Evolutionary conservation across 2,329 filamentous ascomycete genomes (phyloP).

Genomic region (Fusarium luffae): DNA sequence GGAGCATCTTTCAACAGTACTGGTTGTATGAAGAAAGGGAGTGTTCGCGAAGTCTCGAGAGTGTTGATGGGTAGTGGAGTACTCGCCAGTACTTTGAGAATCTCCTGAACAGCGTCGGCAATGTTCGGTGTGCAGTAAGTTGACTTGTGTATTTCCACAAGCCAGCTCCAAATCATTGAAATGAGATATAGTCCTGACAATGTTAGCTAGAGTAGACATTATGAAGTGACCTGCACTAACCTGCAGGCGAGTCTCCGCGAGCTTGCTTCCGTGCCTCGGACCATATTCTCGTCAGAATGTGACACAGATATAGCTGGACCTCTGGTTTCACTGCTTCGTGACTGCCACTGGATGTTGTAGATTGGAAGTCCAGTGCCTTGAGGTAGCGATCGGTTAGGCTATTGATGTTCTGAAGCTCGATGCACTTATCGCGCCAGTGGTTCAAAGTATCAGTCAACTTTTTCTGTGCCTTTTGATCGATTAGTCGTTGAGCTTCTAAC

Average conservation of each 20-base stretch:
- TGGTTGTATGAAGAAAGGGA: constrained; percentile 17
- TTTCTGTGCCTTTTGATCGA: constrained; percentile 48
- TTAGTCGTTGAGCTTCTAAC: constrained; percentile 49
- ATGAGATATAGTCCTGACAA: constrained; percentile 38
- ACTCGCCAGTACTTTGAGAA: constrained; percentile 13
- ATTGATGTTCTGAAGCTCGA: constrained; percentile 58
- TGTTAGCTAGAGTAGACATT: neutral
- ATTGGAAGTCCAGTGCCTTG: constrained; percentile 61
- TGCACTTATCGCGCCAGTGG: constrained; percentile 58
- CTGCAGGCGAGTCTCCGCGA: neutral
- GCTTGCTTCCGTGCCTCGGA: neutral
- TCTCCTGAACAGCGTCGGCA: constrained; percentile 18
- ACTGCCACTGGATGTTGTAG: neutral
- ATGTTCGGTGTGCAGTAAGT: constrained; percentile 23
- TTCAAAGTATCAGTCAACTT: constrained; percentile 49
- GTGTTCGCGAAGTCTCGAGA: neutral
- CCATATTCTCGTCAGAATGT: constrained; percentile 6
- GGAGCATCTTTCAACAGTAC: neutral
- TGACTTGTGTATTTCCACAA: constrained; percentile 31
- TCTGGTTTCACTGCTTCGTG: neutral
- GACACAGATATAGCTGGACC: constrained; percentile 7
- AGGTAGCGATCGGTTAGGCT: constrained; percentile 58
- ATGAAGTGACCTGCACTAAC: neutral
- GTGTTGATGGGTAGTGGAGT: constrained; percentile 8
- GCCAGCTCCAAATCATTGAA: constrained; percentile 41